Percentiles rank a stretch among this genome's conserved stretches.
These are phyloP conservation scores for Thielaviopsis populi DNA, from an alignment of 2,329 filamentous ascomycete species.

Conservation along the genomic window DNA sequence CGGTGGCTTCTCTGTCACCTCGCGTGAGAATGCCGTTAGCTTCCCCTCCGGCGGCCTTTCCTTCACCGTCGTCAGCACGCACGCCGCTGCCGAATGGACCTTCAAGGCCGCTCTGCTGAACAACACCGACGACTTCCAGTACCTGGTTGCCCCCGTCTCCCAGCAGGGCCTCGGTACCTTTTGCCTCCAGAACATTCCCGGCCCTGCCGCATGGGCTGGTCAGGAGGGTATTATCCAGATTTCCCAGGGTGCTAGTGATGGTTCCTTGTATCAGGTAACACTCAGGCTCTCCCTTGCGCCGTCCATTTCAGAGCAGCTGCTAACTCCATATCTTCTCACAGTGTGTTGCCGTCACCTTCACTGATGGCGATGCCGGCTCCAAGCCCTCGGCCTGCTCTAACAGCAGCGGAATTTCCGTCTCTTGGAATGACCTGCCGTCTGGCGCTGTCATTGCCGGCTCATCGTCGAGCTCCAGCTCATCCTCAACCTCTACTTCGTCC, in stretches of 20 bases:
- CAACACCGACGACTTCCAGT: conserved; percentile 15
- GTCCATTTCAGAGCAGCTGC: neutral
- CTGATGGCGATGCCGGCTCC: conserved; percentile 2
- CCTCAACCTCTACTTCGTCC: neutral
- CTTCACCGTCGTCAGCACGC: conserved; percentile 14
- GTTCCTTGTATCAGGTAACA: conserved; percentile 40
- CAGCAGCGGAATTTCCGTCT: conserved; percentile 7
- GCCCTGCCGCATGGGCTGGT: conserved; percentile 37
- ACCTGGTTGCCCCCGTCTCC: conserved; percentile 14
- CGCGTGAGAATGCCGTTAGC: conserved; percentile 12
- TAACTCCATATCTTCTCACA: neutral
- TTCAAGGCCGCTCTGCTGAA: conserved; percentile 14
- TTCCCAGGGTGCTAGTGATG: conserved; percentile 38
- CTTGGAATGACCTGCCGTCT: conserved; percentile 4
- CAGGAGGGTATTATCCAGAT: conserved; percentile 40
- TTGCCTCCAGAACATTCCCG: conserved; percentile 35
- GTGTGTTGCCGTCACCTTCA: conserved; percentile 16
- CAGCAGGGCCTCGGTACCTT: conserved; percentile 41
- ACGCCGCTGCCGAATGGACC: conserved; percentile 12
- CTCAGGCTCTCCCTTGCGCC: too few relatives aligned
- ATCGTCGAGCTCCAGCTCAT: conserved; percentile 7
- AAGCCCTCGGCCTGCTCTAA: conserved; percentile 14
- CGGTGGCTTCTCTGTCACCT: conserved; percentile 15
- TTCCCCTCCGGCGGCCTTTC: conserved; percentile 15
- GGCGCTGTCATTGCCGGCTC: conserved; percentile 14